phyloP scores from a whole-genome alignment of 345 rosid genomes.

The Arabidopsis arenosa region DNA sequence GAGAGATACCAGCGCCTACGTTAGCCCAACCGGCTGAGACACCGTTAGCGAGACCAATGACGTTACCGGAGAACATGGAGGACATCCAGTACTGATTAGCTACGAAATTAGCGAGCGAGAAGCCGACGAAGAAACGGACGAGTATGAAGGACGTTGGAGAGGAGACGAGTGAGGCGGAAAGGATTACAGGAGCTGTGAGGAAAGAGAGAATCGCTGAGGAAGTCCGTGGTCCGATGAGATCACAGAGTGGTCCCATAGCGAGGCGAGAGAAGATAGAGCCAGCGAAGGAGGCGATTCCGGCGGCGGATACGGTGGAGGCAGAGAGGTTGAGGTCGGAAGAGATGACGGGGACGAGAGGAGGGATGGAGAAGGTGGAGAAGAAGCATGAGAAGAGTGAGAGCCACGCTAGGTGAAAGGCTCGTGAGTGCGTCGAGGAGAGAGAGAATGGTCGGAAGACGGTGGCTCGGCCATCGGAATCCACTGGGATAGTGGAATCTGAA shows the following conservation, averaged over 20 bases:
- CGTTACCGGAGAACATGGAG: slow-evolving; percentile 74
- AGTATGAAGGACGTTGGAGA: slow-evolving; percentile 62
- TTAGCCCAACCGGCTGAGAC: slow-evolving; percentile 88
- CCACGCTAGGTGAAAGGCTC: slow-evolving; percentile 86
- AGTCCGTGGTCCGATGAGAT: slow-evolving; percentile 68
- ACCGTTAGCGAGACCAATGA: slow-evolving; percentile 80
- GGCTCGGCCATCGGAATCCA: slow-evolving; percentile 63
- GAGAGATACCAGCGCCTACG: slow-evolving; percentile 72
- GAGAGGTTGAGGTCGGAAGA: slow-evolving; percentile 65
- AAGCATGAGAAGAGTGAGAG: slow-evolving; percentile 82
- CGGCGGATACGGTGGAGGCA: slow-evolving; percentile 52
- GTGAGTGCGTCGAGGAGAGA: slow-evolving; percentile 68
- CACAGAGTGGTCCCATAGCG: slow-evolving; percentile 84
- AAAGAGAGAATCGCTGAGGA: slow-evolving; percentile 76
- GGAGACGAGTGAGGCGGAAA: slow-evolving; percentile 58
- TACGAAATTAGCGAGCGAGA: slow-evolving; percentile 79
- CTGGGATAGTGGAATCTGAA: slow-evolving; percentile 40
- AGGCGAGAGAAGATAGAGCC: slow-evolving; percentile 89
- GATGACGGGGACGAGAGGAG: slow-evolving; percentile 78
- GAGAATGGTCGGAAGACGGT: slow-evolving; percentile 66
- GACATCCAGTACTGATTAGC: slow-evolving; percentile 94
- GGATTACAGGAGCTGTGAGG: slow-evolving; percentile 64
- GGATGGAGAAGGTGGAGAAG: slow-evolving; percentile 91
- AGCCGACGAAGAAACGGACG: slow-evolving; percentile 69
- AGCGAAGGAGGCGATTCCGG: slow-evolving; percentile 75